Conservation (phyloP, 257 asterid genomes). For the Ocimum tenuiflorum region DNA sequence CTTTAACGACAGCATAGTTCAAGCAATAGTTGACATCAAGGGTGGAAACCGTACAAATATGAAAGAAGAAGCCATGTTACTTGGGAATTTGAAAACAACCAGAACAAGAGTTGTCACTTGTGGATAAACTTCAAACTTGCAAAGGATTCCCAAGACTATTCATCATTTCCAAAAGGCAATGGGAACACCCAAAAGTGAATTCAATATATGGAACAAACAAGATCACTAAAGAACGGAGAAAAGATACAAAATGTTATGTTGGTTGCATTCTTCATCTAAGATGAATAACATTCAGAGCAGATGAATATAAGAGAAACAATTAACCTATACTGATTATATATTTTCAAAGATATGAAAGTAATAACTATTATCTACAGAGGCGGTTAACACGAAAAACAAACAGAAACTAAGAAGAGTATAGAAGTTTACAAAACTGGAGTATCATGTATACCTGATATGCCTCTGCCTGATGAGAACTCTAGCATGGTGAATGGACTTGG, state of each 20-base stretch:
- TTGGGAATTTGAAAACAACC: no score
- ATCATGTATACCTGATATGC: slow-evolving; percentile 46
- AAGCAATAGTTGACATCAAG: neutral
- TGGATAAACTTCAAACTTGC: neutral
- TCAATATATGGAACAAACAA: no score
- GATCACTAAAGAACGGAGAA: no score
- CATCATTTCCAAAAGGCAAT: no score
- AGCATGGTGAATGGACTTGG: slow-evolving; percentile 66
- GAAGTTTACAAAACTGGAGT: neutral
- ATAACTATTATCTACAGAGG: no score
- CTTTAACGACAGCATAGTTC: neutral
- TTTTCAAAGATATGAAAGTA: no score
- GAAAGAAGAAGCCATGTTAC: neutral
- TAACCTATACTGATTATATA: neutral
- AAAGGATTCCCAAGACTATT: neutral
- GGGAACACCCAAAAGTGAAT: no score
- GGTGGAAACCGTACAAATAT: neutral
- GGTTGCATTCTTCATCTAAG: neutral
- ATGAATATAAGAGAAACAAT: neutral
- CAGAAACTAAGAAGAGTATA: neutral
- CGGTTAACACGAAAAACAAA: neutral
- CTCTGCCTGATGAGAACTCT: slow-evolving; percentile 63
- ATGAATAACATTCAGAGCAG: neutral
- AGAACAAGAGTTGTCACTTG: neutral
- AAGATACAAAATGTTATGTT: neutral